Evolutionary conservation across 129 eudicot genomes (phyloP), one percentile per base, ranked within the genome.

Genomic region (Escallonia herrerae): DNA sequence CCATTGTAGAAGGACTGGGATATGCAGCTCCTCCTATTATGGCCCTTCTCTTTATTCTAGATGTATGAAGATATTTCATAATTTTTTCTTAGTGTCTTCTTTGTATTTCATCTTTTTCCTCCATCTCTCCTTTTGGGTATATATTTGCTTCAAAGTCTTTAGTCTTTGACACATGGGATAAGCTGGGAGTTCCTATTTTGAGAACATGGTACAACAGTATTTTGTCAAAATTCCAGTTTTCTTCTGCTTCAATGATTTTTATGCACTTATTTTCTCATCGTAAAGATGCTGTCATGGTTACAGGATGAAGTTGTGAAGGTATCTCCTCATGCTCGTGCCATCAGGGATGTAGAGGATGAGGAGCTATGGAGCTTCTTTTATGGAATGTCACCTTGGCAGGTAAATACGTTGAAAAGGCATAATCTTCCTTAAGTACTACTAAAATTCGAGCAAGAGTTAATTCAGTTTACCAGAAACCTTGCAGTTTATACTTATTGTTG

Each of bases 361-460:
- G 99, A 94, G 80, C 82, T 94, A 33, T 71, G 95, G 42, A 94
- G 89, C 84, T 94, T 94, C 74, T 94, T 94, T 62, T 94, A 86
- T 69, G 99, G 99, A 66, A 94, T 94, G 99, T 82, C 99, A n/a
- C 99, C 97, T 3, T 94, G 97, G 99, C 97, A 94, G 99, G 97
- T 94, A 76, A 60, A 39, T 11, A 15, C 5, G 33, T 22, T 22
- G 33, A 22, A 22, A 22, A 22, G 33, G 33, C 33, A 22, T 22
- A 22, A 22, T 22, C n/a, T n/a, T n/a, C n/a, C n/a, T n/a, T n/a
- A n/a, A 49, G 12, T 49, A n/a, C 9, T 5, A 5, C 54, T 49
- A 49, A 10, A 47, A 47, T 64, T 5, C 54, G 6, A 46, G 56
- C 57, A 64, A 64, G 43, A 46, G 5, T 33, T 47, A n/a, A 37